Percentiles rank a stretch among this genome's conserved stretches.
Conservation (phyloP, 257 asterid genomes). For the Solanum bulbocastanum region DNA sequence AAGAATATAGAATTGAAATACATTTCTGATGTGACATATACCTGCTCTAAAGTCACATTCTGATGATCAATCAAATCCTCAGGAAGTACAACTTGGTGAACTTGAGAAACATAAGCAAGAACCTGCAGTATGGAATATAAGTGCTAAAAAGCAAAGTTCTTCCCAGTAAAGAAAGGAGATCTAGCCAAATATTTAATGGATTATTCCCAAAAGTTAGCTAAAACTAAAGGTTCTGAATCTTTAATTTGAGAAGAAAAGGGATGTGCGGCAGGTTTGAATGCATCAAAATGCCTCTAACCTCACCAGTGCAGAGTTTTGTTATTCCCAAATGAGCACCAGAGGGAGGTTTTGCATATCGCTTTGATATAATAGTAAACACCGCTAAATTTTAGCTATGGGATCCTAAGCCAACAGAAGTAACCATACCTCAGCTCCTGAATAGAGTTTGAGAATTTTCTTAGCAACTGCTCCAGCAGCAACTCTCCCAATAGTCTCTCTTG, state of each 20-base stretch:
- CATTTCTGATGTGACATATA: constrained; percentile 7
- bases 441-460: constrained; percentile 71
- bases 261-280: not conserved
- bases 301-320: not conserved
- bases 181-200: not conserved
- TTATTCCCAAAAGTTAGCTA: not conserved
- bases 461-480: constrained; percentile 99
- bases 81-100: constrained; percentile 74
- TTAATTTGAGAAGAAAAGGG: not conserved
- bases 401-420: not conserved
- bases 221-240: not conserved
- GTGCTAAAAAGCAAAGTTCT: not conserved
- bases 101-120: constrained; percentile 97
- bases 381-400: not conserved
- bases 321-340: not conserved
- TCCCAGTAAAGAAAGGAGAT: not conserved
- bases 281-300: not conserved
- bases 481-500: constrained; percentile 98
- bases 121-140: constrained; percentile 42
- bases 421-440: constrained; percentile 78
- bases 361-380: not conserved
- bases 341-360: not conserved
- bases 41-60: constrained; percentile 72
- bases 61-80: constrained; percentile 63
- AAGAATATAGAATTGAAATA: not conserved